Conservation (phyloP, 495 filamentous ascomycete species). For the Penicillium antarcticum region DNA sequence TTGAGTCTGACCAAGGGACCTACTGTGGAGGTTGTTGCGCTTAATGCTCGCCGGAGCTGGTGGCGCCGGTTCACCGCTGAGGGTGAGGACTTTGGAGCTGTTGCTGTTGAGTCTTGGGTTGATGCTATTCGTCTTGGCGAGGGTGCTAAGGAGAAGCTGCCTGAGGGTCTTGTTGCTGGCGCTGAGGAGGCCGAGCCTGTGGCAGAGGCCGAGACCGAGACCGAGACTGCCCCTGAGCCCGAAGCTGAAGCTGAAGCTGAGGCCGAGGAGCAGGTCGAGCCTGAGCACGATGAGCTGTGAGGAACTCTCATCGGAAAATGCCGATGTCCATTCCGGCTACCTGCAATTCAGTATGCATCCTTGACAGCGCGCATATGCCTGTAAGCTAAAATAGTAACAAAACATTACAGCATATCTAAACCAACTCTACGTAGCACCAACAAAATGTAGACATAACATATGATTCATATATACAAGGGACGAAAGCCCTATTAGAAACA, state of each 20-base stretch:
- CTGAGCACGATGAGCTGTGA: constrained; percentile 5
- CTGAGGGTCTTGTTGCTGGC: constrained; percentile 65
- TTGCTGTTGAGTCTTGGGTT: constrained; percentile 76
- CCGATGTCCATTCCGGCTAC: background rate
- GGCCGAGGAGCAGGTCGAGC: background rate
- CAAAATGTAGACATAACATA: background rate
- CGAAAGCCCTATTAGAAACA: constrained; percentile 8
- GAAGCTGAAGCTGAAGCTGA: constrained; percentile 15
- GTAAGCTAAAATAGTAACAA: background rate
- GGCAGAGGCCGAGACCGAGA: constrained; percentile 14
- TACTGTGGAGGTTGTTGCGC: constrained; percentile 63
- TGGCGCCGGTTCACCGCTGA: constrained; percentile 66
- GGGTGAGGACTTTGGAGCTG: constrained; percentile 48
- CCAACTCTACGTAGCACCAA: background rate
- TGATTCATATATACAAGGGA: constrained; percentile 19
- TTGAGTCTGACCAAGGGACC: constrained; percentile 55
- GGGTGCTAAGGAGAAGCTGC: constrained; percentile 74
- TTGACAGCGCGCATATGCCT: background rate
- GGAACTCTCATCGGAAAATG: background rate
- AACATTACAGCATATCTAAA: background rate
- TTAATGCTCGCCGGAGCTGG: constrained; percentile 85
- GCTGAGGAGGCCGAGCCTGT: constrained; percentile 30
- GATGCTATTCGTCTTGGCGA: constrained; percentile 86
- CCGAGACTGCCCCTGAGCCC: constrained; percentile 20
- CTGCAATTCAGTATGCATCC: background rate